These are phyloP conservation scores for Cetradonia linearis DNA, from an alignment of 495 filamentous ascomycete species.

Conservation along the genomic window DNA sequence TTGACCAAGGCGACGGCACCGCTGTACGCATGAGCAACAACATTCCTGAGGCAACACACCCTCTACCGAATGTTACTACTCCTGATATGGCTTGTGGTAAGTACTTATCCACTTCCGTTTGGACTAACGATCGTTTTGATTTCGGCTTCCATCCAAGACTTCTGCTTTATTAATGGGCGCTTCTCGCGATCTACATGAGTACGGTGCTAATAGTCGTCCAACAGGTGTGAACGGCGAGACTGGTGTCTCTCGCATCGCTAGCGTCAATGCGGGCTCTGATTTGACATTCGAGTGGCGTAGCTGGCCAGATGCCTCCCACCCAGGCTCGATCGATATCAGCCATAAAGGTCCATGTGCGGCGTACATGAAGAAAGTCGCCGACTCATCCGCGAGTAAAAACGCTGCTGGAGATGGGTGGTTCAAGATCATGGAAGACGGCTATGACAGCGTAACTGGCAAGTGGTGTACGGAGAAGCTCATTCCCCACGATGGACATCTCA, in stretches of 20 bases:
- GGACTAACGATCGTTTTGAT: background rate
- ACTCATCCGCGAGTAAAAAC: constrained; percentile 33
- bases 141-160: background rate
- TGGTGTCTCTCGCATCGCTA: constrained; percentile 49
- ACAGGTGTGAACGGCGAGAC: constrained; percentile 47
- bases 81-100: constrained; percentile 63
- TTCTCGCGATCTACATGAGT: background rate
- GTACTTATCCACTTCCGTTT: constrained; percentile 14
- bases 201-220: background rate
- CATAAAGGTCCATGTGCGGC: constrained; percentile 65
- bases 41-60: constrained; percentile 38
- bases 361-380: constrained; percentile 56
- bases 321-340: constrained; percentile 47
- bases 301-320: constrained; percentile 45
- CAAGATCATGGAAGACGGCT: constrained; percentile 64
- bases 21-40: constrained; percentile 58
- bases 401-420: constrained; percentile 63
- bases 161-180: background rate
- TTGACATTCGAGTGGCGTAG: constrained; percentile 55
- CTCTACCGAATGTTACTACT: constrained; percentile 40
- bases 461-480: constrained; percentile 66
- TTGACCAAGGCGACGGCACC: constrained; percentile 55
- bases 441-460: constrained; percentile 38
- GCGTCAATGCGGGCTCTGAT: constrained; percentile 40
- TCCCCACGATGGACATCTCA: constrained; percentile 51